Evolutionary conservation across 2,329 filamentous ascomycete species (phyloP), one percentile per base, ranked within the genome.

Genomic region (Cladophialophora exuberans): DNA sequence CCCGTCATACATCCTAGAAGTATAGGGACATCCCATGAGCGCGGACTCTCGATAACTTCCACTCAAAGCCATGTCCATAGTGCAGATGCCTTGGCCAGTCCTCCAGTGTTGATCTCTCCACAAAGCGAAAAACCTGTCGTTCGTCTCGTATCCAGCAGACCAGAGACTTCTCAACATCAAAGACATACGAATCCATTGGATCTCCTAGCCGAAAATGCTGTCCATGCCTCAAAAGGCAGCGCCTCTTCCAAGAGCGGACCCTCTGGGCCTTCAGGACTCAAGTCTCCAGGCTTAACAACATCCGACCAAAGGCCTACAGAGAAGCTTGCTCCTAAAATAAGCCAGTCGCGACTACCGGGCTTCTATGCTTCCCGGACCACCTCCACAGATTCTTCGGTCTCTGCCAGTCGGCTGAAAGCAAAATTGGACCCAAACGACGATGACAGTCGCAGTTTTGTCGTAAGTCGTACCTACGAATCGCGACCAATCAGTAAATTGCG

Each of bases 401-500:
- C 54, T 13, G 30, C 47, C 7, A 22, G 46, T 17, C 11, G 46
- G 28, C 30, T 36, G 18, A 49, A 45, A 23, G 22, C 47, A n/a
- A 47, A 46, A 42, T 38, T 35, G 26, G 48, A 58, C 11, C 23
- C 11, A n/a, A 17, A 17, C 7, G 25, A 41, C 3, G 54, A 81
- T 83, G 42, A 79, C 38, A 53, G 30, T 28, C 44, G 10, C 42
- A 39, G 44, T 43, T 35, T 38, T 45, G 50, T 18, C 46, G 60
- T 52, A 17, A 54, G 51, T 46, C 59, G 57, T 20, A 26, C 39
- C 35, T 25, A 63, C 51, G 49, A 69, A 68, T 26, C 65, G 70
- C 53, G 72, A 72, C 59, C 57, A n/a, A 68, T 81, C 50, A 74
- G 76, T 45, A 86, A 88, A 63, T 87, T 96, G 78, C 85, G 88